Conservation (phyloP, 306 rosid genomes). For the Rosa chinensis region DNA sequence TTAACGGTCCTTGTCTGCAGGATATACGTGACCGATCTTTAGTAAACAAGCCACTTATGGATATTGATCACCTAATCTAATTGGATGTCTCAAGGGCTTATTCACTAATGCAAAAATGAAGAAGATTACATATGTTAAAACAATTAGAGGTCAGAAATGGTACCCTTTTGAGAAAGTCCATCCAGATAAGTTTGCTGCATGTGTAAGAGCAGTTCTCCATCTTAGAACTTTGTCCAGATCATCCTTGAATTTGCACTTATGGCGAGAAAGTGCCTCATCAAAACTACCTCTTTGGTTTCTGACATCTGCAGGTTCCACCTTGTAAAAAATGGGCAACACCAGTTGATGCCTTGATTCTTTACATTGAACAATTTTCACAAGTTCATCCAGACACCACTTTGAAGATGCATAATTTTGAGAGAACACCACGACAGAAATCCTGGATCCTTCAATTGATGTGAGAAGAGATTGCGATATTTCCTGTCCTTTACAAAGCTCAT, state of each 20-base stretch:
- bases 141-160: background rate
- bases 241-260: background rate
- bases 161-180: background rate
- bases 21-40: no score
- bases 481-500: background rate
- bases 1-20: no score
- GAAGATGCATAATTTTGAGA: slow-evolving; percentile 1
- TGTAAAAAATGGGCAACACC: background rate
- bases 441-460: background rate
- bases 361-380: background rate
- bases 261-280: background rate
- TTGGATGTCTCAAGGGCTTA: no score
- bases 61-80: no score
- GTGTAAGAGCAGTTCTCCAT: background rate
- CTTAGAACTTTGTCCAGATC: background rate
- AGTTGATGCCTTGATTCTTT: slow-evolving; percentile 1
- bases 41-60: no score
- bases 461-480: background rate
- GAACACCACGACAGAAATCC: background rate
- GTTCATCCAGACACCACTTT: background rate
- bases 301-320: background rate
- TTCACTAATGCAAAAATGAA: no score
- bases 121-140: background rate
- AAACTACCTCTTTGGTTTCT: background rate
- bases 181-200: background rate